Evolutionary conservation across 2,329 filamentous ascomycete genomes (phyloP), one percentile per base, ranked within the genome.

Genomic region (Colletotrichum paranaense): DNA sequence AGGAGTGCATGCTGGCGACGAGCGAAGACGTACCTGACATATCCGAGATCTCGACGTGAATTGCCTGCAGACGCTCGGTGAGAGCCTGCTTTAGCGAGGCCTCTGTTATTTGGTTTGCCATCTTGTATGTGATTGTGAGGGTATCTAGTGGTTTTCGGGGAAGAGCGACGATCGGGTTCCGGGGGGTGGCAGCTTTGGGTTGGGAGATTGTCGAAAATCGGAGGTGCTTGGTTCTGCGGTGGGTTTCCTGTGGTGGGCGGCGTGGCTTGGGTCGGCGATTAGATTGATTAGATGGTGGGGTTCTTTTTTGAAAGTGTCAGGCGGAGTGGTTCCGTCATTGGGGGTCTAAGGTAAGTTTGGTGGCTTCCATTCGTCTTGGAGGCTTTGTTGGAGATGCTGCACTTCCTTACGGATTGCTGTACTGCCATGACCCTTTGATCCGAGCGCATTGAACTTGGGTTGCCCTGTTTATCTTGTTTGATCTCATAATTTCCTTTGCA

Each of bases 41-140:
- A 84, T 98, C 96, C 76, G 94, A 93, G 77, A 98, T 95, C 79
- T 97, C 92, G 75, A 98, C 95, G 84, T 97, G 90, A 32, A 88
- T 88, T 26, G 95, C 95, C 70, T 91, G 88, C 67, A 98, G 87
- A 76, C 92, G 91, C 77, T 92, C 86, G 49, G 87, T 88, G 77
- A 98, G 88, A 73, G 92, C 93, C 56, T 86, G 85, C 79, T 89
- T 91, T 67, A 98, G 87, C 62, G 88, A 89, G 49, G 91, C 91
- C 73, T 95, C 92, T 56, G 95, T 96, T 79, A 98, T 92, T 75
- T 89, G 85, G 74, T 88, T 86, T 65, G 86, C 88, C 85, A 91
- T 90, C 26, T 63, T 6, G 42, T 19, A 8, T n/a, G 7, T 16
- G 12, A 32, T 32, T 53, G 56, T 38, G 58, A 2, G 28, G 35